A percentile compares a stretch with the other conserved stretches of the same genome.
These are phyloP conservation scores for Globisporangium takayamanum DNA, from an alignment of 352 stramenopile species.

Conservation along the genomic window DNA sequence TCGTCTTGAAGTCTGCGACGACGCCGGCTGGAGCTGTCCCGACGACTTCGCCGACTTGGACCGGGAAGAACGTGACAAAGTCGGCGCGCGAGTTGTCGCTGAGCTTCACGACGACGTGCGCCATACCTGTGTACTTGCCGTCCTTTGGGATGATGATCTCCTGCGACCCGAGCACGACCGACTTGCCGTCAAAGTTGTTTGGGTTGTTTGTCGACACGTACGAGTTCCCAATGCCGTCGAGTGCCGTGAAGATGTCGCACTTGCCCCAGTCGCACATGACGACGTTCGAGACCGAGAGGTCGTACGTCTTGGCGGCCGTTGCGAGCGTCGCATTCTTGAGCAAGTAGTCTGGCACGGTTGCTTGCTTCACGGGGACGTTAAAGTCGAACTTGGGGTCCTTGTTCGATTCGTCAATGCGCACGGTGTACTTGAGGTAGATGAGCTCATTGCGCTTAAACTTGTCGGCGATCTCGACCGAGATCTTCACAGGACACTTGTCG, in stretches of 20 bases:
- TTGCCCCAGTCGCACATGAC: slow-evolving; percentile 74
- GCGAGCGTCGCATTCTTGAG: slow-evolving; percentile 21
- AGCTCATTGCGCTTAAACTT: slow-evolving; percentile 36
- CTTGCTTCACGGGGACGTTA: slow-evolving; percentile 31
- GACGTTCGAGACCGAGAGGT: slow-evolving; percentile 62
- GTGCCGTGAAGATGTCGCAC: slow-evolving; percentile 57
- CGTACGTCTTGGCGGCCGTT: slow-evolving; percentile 30
- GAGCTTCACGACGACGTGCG: slow-evolving; percentile 61
- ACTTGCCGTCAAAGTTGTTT: slow-evolving; percentile 46
- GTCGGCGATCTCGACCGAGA: slow-evolving; percentile 54
- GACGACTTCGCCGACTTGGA: slow-evolving; percentile 60
- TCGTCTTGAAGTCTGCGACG: slow-evolving; percentile 53
- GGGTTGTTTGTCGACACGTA: slow-evolving; percentile 68
- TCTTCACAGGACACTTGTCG: slow-evolving; percentile 48
- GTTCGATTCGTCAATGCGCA: slow-evolving; percentile 40
- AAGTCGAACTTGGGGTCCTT: slow-evolving; percentile 53
- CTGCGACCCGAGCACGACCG: slow-evolving; percentile 52
- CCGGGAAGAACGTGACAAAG: slow-evolving; percentile 75
- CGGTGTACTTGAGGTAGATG: slow-evolving; percentile 58
- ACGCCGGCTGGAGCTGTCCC: slow-evolving; percentile 42
- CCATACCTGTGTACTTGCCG: slow-evolving; percentile 75
- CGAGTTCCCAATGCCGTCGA: slow-evolving; percentile 37
- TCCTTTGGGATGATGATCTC: slow-evolving; percentile 71
- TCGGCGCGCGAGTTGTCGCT: slow-evolving; percentile 57
- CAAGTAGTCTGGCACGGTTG: slow-evolving; percentile 38